A percentile compares a stretch with the other conserved stretches of the same genome.
These are phyloP conservation scores for Plenodomus tracheiphilus DNA, from an alignment of 2,329 filamentous ascomycete species.

Conservation along the genomic window DNA sequence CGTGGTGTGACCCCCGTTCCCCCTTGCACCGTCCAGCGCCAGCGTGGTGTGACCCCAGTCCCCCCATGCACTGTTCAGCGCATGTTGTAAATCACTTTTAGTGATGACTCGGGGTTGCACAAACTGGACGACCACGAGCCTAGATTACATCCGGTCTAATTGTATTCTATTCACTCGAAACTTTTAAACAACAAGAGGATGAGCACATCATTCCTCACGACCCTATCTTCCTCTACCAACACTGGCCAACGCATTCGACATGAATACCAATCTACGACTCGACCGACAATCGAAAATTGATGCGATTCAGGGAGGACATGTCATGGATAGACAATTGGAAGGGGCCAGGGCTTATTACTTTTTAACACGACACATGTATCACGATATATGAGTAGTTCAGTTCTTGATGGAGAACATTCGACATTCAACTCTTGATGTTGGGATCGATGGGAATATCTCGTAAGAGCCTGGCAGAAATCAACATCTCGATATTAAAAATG, in stretches of 20 bases:
- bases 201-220: neutral
- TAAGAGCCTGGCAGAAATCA: neutral
- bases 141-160: neutral
- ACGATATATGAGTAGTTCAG: neutral
- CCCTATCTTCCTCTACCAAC: neutral
- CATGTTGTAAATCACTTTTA: neutral
- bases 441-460: neutral
- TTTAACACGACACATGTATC: neutral
- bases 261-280: neutral
- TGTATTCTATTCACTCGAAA: conserved; percentile 7
- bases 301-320: neutral
- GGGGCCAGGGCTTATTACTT: neutral
- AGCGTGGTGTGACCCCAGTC: neutral
- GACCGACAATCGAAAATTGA: neutral
- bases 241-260: neutral
- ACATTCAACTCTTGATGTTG: neutral
- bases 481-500: neutral
- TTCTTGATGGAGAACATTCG: neutral
- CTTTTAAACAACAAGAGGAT: neutral
- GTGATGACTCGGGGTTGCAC: neutral
- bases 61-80: conserved; percentile 2
- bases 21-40: conserved; percentile 1
- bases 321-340: neutral
- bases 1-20: neutral
- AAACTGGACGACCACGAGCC: conserved; percentile 1